Base-by-base conservation (phyloP, 2,329 filamentous ascomycete species). In the Arachnomyces sp. region DNA sequence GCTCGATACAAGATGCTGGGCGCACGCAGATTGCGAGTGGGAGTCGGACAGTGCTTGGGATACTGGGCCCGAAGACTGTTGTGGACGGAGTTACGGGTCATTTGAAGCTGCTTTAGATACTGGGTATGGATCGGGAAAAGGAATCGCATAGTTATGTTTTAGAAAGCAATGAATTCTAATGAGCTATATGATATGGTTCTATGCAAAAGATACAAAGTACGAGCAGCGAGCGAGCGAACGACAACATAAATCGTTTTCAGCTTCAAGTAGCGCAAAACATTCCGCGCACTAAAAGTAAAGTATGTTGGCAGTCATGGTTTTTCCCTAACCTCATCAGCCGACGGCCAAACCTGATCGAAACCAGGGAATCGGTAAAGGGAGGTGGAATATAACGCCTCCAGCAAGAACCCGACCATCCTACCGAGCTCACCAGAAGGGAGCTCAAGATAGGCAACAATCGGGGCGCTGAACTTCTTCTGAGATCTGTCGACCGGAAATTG, bases 401-500 rank as follows among this genome's bases (percentile, higher is more conserved):
- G 67, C 66, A 62, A n/a, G 18, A 52, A 5, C 49, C 55, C 53
- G 61, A 67, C 64, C 61, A 61, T 67, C 69, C 68, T 68, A 70
- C 75, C 73, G 75, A 77, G 76, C 76, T 86, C 81, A 82, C 74
- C 72, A 66, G 51, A 58, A 66, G 75, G 80, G 80, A 84, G 72
- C 77, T 76, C 74, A 77, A 76, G 77, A 74, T 56, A 52, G 55
- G 68, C 59, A 56, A 57, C 57, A 54, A 57, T 62, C 65, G 66
- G 65, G 70, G 68, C 64, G 71, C 71, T 67, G 65, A 69, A 55
- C 49, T 56, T 92, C 76, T 65, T 94, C 82, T 93, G 65, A 85
- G 82, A 92, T 81, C 84, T 92, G 88, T 94, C 86, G 84, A 88
- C 85, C 79, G 82, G 84, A 89, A 67, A 86, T 83, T 80, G 75